Evolutionary conservation across 805 yeast genomes (phyloP).

Genomic region (Yamadazyma insecticola): DNA sequence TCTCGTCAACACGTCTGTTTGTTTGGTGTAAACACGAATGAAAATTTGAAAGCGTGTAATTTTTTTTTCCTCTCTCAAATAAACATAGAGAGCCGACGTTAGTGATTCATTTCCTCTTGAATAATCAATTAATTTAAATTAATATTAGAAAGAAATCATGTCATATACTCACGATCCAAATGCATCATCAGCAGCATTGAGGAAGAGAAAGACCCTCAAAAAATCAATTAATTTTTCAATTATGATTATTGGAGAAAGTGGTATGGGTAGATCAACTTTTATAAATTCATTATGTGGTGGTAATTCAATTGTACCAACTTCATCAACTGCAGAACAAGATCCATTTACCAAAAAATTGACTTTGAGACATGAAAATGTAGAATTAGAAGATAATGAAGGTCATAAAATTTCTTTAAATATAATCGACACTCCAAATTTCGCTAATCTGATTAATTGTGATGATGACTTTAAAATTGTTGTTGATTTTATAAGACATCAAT

Average conservation of each 20-base stretch:
- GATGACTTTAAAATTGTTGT: constrained; percentile 63
- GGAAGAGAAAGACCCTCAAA: constrained; percentile 74
- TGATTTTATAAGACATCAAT: constrained; percentile 78
- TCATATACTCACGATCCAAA: constrained; percentile 12
- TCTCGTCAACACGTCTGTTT: too few relatives aligned
- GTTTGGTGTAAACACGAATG: too few relatives aligned
- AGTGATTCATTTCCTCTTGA: too few relatives aligned
- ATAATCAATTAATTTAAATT: too few relatives aligned
- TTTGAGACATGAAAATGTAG: constrained; percentile 75
- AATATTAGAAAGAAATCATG: neutral
- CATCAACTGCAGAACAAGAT: constrained; percentile 60
- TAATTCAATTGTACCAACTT: constrained; percentile 65
- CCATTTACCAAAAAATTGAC: constrained; percentile 45
- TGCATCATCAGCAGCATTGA: constrained; percentile 37
- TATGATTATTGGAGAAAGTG: constrained; percentile 85
- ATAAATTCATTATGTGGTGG: constrained; percentile 89
- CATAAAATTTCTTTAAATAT: constrained; percentile 72
- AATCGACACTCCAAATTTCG: constrained; percentile 83
- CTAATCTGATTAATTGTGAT: constrained; percentile 66
- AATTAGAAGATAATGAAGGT: constrained; percentile 80
- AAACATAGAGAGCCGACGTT: too few relatives aligned
- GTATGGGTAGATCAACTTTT: constrained; percentile 87
- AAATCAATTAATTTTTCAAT: constrained; percentile 81
- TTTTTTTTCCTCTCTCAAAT: too few relatives aligned
- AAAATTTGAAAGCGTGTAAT: too few relatives aligned